Evolutionary conservation across 495 filamentous ascomycete genomes (phyloP).

Genomic region (Penicillium angulare): DNA sequence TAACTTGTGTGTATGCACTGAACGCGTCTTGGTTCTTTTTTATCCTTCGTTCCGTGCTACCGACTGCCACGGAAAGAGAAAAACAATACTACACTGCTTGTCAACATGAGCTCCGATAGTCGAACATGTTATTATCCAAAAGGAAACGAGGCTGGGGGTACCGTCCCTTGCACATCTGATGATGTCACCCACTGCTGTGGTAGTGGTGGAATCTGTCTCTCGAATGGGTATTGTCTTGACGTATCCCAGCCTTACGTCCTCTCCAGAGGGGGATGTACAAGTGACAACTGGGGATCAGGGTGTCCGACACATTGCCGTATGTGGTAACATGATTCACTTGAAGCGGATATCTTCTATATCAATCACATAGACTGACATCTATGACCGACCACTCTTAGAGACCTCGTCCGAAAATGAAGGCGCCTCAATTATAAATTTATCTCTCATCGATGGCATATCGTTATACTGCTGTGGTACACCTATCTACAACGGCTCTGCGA

Average conservation of each 20-base stretch:
- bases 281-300: slow-evolving; percentile 12
- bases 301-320: slow-evolving; percentile 18
- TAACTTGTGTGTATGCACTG: no score
- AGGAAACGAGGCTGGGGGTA: neutral
- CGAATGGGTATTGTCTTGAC: slow-evolving; percentile 21
- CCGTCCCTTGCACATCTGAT: slow-evolving; percentile 13
- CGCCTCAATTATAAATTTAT: slow-evolving; percentile 26
- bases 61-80: no score
- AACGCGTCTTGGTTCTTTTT: no score
- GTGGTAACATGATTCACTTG: no score
- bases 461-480: slow-evolving; percentile 33
- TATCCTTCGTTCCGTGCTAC: no score
- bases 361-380: neutral
- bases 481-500: slow-evolving; percentile 7
- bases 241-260: slow-evolving; percentile 13
- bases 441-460: slow-evolving; percentile 12
- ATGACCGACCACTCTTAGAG: neutral
- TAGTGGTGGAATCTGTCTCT: slow-evolving; percentile 8
- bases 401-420: slow-evolving; percentile 7
- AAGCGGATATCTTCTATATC: no score
- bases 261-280: slow-evolving; percentile 16
- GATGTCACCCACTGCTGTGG: slow-evolving; percentile 16
- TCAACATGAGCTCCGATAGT: slow-evolving; percentile 7
- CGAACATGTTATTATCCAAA: slow-evolving; percentile 20
- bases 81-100: no score